Percentiles rank a stretch among this genome's conserved stretches.
Conservation (phyloP, 2,329 filamentous ascomycete genomes). For the Grosmannia huntii region DNA sequence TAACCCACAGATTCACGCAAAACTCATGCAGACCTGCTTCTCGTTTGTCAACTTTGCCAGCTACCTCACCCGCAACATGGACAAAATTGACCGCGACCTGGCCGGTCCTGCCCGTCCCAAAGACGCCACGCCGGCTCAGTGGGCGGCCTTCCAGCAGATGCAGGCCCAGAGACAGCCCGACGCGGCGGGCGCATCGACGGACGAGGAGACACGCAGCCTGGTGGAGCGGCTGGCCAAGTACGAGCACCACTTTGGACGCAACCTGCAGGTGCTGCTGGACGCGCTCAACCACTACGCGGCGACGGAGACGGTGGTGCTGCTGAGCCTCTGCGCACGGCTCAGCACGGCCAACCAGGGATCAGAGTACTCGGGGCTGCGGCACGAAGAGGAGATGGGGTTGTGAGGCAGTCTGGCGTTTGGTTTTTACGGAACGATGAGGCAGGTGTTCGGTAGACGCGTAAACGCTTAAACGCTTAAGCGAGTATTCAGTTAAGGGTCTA, state of each 20-base stretch:
- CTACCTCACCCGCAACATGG: slow-evolving; percentile 72
- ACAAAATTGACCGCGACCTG: slow-evolving; percentile 72
- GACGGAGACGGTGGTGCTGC: slow-evolving; percentile 87
- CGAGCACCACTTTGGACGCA: slow-evolving; percentile 83
- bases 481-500: background rate
- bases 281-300: slow-evolving; percentile 95
- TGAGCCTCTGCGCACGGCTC: slow-evolving; percentile 73
- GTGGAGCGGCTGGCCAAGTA: slow-evolving; percentile 83
- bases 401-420: background rate
- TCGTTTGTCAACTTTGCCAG: slow-evolving; percentile 87
- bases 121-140: slow-evolving; percentile 48
- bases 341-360: slow-evolving; percentile 72
- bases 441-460: too few species aligned
- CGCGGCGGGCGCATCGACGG: slow-evolving; percentile 19
- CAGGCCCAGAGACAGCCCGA: slow-evolving; percentile 25
- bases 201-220: slow-evolving; percentile 31
- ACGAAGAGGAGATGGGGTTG: slow-evolving; percentile 30
- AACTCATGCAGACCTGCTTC: slow-evolving; percentile 90
- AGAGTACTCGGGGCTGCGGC: slow-evolving; percentile 45
- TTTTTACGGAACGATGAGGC: background rate
- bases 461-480: background rate
- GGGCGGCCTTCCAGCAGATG: slow-evolving; percentile 39
- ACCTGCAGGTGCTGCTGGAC: slow-evolving; percentile 87
- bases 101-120: slow-evolving; percentile 41
- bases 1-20: slow-evolving; percentile 70